phyloP scores from a whole-genome alignment of 106 monocot species.

The Dendrobium chrysotoxum region DNA sequence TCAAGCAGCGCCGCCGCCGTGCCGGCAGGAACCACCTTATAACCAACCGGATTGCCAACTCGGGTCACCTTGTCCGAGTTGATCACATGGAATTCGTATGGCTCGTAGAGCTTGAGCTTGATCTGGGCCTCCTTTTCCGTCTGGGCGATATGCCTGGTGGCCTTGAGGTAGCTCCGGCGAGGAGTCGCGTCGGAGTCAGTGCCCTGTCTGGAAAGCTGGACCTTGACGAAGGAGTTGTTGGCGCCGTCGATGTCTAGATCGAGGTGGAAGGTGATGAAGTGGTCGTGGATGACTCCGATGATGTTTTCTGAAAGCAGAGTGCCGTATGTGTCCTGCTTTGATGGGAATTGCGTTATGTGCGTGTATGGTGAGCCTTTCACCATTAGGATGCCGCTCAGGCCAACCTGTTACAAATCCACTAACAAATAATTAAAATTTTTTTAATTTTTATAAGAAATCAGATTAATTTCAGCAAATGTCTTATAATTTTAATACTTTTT shows the following conservation, averaged over 20 bases:
- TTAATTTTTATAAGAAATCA: too few species aligned
- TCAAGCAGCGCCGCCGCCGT: constrained; percentile 78
- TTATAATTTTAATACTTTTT: too few species aligned
- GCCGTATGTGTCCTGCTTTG: constrained; percentile 46
- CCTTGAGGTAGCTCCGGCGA: constrained; percentile 70
- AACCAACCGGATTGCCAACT: constrained; percentile 82
- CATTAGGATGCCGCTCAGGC: constrained; percentile 87
- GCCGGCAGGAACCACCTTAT: constrained; percentile 70
- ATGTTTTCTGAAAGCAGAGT: constrained; percentile 75
- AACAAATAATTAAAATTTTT: not conserved
- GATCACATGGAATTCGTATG: constrained; percentile 74
- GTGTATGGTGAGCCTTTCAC: constrained; percentile 61
- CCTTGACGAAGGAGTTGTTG: constrained; percentile 89
- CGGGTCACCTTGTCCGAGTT: constrained; percentile 56
- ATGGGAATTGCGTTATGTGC: constrained; percentile 43
- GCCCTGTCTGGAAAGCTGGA: constrained; percentile 41
- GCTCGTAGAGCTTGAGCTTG: constrained; percentile 62
- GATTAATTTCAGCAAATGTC: too few species aligned
- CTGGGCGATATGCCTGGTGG: constrained; percentile 39
- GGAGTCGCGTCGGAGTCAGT: constrained; percentile 43
- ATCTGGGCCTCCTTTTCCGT: constrained; percentile 75
- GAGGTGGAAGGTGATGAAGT: constrained; percentile 85
- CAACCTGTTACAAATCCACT: constrained; percentile 38
- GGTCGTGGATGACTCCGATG: constrained; percentile 88
- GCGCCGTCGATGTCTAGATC: constrained; percentile 84